phyloP scores from a whole-genome alignment of 768 basidiomycete genomes.

The Tylopilus plumbeoviolaceoides region DNA sequence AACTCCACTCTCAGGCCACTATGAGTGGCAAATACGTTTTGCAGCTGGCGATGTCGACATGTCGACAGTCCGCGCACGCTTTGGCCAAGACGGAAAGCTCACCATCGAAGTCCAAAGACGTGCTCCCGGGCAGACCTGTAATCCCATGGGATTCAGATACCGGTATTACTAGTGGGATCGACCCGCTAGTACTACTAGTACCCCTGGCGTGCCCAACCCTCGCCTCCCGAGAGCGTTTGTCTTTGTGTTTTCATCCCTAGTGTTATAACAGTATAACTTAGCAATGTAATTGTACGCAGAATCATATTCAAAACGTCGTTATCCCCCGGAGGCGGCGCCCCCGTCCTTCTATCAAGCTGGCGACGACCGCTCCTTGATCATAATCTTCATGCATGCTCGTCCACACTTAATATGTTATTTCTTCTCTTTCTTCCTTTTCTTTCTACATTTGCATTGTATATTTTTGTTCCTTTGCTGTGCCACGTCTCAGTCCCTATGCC shows the following conservation, averaged over 20 bases:
- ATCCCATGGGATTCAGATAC: conserved; percentile 28
- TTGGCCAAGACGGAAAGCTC: conserved; percentile 44
- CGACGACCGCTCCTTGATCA: not conserved
- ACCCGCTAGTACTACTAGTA: conserved; percentile 2
- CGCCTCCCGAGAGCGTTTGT: conserved; percentile 5
- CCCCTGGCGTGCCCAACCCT: not conserved
- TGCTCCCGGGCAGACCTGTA: conserved; percentile 23
- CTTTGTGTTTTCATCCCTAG: conserved; percentile 7
- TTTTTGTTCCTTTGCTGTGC: conserved; percentile 8
- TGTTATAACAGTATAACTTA: conserved; percentile 21
- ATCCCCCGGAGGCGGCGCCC: not conserved
- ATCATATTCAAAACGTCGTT: conserved; percentile 9
- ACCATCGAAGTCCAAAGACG: conserved; percentile 41
- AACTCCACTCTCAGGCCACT: conserved; percentile 43
- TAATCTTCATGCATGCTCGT: not conserved
- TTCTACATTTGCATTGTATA: conserved; percentile 3
- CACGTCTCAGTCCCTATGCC: not conserved
- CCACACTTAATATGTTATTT: conserved; percentile 12
- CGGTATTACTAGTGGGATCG: conserved; percentile 18
- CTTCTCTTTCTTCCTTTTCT: not conserved
- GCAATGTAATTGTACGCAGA: conserved; percentile 23
- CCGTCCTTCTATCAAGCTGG: not conserved
- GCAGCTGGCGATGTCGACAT: conserved; percentile 53
- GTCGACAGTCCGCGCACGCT: conserved; percentile 46
- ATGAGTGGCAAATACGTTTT: conserved; percentile 59